These are phyloP conservation scores for Boletus tylopilopsis DNA, from an alignment of 768 basidiomycete species.

Conservation along the genomic window DNA sequence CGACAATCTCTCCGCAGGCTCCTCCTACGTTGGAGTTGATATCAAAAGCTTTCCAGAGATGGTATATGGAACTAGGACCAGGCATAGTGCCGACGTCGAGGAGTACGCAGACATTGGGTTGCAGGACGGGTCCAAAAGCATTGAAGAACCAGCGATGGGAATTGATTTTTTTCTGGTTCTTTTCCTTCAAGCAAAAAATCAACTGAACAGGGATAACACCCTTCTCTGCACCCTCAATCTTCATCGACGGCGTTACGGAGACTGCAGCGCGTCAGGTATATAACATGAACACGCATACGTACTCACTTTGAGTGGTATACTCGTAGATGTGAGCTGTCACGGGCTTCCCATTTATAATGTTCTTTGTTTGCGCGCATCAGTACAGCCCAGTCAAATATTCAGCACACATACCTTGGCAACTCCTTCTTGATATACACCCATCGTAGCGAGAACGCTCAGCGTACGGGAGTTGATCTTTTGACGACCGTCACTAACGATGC, in stretches of 20 bases:
- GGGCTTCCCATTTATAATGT: slow-evolving; percentile 73
- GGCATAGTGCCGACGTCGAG: slow-evolving; percentile 88
- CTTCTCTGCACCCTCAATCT: slow-evolving; percentile 74
- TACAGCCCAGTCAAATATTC: not conserved
- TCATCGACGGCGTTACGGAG: slow-evolving; percentile 75
- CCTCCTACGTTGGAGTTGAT: slow-evolving; percentile 89
- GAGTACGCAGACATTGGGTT: slow-evolving; percentile 89
- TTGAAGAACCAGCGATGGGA: slow-evolving; percentile 96
- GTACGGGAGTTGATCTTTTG: slow-evolving; percentile 82
- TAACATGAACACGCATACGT: not conserved
- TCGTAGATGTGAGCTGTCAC: slow-evolving; percentile 92
- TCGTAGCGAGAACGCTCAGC: slow-evolving; percentile 82
- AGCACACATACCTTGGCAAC: slow-evolving; percentile 65
- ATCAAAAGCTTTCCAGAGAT: slow-evolving; percentile 93
- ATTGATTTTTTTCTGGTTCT: slow-evolving; percentile 96
- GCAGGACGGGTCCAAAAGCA: slow-evolving; percentile 75
- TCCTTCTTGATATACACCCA: slow-evolving; percentile 95
- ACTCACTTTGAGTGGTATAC: slow-evolving; percentile 83
- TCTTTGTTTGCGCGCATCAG: slow-evolving; percentile 33
- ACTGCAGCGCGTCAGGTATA: slow-evolving; percentile 42
- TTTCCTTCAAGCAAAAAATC: slow-evolving; percentile 89
- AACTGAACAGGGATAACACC: slow-evolving; percentile 87
- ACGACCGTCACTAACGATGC: slow-evolving; percentile 86
- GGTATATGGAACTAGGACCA: slow-evolving; percentile 85
- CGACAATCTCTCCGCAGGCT: slow-evolving; percentile 95